phyloP scores from a whole-genome alignment of 257 asterid species.

The Leonotis leonurus region DNA sequence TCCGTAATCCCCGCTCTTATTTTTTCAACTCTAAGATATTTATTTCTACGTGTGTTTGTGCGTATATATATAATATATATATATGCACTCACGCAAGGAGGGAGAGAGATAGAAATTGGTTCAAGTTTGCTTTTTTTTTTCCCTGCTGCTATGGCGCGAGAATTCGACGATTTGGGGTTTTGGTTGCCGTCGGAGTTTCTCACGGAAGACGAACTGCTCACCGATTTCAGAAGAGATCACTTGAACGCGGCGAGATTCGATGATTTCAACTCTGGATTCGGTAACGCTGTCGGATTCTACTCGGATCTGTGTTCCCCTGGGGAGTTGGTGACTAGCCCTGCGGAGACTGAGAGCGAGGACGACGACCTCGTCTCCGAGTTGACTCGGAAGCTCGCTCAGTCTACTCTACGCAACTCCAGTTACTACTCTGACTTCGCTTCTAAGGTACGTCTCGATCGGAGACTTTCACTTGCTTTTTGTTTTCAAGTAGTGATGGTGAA shows the following conservation, averaged over 20 bases:
- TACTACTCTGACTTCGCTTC: neutral
- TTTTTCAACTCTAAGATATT: neutral
- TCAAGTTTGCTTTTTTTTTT: neutral
- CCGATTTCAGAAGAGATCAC: constrained; percentile 15
- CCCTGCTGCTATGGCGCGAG: constrained; percentile 24
- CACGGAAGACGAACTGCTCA: constrained; percentile 36
- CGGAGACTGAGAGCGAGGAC: constrained; percentile 59
- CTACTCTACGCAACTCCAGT: constrained; percentile 24
- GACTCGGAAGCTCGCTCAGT: constrained; percentile 26
- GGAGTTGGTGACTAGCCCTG: constrained; percentile 37
- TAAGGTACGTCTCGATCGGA: neutral
- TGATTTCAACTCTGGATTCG: constrained; percentile 17
- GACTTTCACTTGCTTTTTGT: neutral
- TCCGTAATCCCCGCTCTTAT: neutral
- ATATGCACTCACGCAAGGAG: neutral
- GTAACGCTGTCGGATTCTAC: constrained; percentile 15
- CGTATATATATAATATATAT: neutral
- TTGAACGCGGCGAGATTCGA: neutral
- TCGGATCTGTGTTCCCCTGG: constrained; percentile 57
- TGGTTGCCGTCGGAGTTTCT: constrained; percentile 42
- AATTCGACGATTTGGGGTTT: constrained; percentile 31
- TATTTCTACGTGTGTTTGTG: neutral
- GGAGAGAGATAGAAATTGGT: neutral
- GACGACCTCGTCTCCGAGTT: constrained; percentile 45
- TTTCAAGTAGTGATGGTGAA: too few relatives aligned